Evolutionary conservation across 305 asterid genomes (phyloP).

Genomic region (Solanum hybrid): DNA sequence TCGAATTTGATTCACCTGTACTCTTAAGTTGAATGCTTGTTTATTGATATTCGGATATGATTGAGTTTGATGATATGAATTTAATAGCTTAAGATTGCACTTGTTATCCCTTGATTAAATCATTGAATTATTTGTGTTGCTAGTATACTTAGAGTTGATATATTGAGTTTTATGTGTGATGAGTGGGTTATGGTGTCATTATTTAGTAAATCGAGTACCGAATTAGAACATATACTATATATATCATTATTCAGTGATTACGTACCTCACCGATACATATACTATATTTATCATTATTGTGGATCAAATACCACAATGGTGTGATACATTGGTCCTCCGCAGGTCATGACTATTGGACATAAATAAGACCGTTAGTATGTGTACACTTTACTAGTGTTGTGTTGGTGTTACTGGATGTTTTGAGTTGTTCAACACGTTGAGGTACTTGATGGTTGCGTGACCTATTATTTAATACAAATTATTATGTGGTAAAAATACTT

Average conservation of each 20-base stretch:
- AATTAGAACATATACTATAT: not conserved
- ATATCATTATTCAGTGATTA: too few species aligned
- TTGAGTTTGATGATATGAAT: not conserved
- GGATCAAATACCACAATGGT: not conserved
- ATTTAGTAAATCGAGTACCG: not conserved
- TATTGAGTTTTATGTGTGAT: not conserved
- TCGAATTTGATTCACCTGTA: too few species aligned
- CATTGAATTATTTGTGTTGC: too few species aligned
- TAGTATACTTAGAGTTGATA: not conserved
- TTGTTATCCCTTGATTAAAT: not conserved
- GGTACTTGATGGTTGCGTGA: not conserved
- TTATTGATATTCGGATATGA: not conserved
- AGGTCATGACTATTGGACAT: not conserved
- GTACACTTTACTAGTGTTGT: not conserved
- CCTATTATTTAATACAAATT: not conserved
- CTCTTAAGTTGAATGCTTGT: not conserved
- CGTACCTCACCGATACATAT: not conserved
- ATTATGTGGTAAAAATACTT: not conserved
- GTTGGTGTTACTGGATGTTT: not conserved
- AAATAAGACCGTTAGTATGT: not conserved
- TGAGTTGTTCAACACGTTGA: not conserved
- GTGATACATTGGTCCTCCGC: not conserved
- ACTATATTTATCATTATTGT: not conserved
- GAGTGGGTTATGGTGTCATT: not conserved
- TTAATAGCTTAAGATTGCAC: not conserved